A percentile compares a stretch with the other conserved stretches of the same genome.
Evolutionary conservation across 768 basidiomycete species (phyloP).

Genomic region (Udeniomyces megalosporus): DNA sequence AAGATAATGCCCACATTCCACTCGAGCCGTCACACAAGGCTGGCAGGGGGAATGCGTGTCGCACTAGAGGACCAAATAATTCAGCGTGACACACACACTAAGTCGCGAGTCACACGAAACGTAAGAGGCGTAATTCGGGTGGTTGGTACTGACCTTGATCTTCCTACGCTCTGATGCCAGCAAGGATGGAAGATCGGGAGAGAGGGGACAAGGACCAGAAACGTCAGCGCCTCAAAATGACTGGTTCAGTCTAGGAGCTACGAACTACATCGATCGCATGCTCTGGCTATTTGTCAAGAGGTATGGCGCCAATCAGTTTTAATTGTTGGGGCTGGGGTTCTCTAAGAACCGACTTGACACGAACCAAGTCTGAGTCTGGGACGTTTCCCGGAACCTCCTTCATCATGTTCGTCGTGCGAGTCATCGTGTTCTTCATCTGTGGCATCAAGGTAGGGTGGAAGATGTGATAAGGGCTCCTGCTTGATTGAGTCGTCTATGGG

Average conservation of each 20-base stretch:
- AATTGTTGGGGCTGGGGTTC: not conserved
- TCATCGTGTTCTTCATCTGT: not conserved
- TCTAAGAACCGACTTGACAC: not conserved
- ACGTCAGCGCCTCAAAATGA: no score
- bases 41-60: constrained; percentile 14
- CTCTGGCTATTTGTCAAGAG: constrained; percentile 6
- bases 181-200: not conserved
- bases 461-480: not conserved
- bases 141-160: constrained; percentile 13
- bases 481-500: not conserved
- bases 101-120: not conserved
- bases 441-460: not conserved
- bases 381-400: constrained; percentile 19
- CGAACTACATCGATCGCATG: constrained; percentile 17
- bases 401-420: constrained; percentile 5
- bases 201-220: no score
- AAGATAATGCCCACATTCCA: not conserved
- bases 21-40: constrained; percentile 9
- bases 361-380: constrained; percentile 24
- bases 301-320: no score
- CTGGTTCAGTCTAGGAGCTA: no score
- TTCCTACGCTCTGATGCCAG: constrained; percentile 3
- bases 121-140: no score
- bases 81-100: not conserved
- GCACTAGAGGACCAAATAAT: not conserved